Evolutionary conservation across 495 filamentous ascomycete genomes (phyloP).

Genomic region (Cairneyella variabilis): DNA sequence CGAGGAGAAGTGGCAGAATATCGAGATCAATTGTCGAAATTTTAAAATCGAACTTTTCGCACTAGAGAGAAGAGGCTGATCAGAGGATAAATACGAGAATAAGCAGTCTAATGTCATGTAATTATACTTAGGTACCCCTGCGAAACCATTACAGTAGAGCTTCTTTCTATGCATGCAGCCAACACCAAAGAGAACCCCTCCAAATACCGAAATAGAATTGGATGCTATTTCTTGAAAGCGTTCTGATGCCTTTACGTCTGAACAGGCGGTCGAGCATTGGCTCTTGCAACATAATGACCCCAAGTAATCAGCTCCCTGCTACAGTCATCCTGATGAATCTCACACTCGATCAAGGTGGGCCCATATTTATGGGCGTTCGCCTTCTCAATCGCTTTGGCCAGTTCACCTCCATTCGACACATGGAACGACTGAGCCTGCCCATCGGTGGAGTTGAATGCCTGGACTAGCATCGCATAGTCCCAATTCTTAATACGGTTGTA

Average conservation of each 20-base stretch:
- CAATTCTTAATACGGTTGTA: conserved; percentile 2
- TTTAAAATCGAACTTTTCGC: too few relatives aligned
- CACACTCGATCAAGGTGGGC: neutral
- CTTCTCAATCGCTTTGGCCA: neutral
- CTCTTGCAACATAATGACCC: neutral
- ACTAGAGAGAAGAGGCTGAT: too few relatives aligned
- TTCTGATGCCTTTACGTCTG: neutral
- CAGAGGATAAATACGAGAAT: too few relatives aligned
- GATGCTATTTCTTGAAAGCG: too few relatives aligned
- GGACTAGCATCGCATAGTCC: neutral
- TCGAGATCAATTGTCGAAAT: too few relatives aligned
- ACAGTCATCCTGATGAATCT: conserved; percentile 2
- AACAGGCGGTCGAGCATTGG: neutral
- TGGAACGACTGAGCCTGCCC: neutral
- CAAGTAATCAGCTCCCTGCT: conserved; percentile 1
- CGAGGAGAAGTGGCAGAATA: too few relatives aligned
- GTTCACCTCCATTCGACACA: neutral
- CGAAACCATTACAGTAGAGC: too few relatives aligned
- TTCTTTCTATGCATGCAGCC: too few relatives aligned
- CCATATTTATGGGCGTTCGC: neutral
- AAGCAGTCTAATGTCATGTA: too few relatives aligned
- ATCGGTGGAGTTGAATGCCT: conserved; percentile 1
- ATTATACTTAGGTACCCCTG: too few relatives aligned
- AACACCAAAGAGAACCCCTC: too few relatives aligned
- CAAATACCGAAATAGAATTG: too few relatives aligned